A percentile compares a stretch with the other conserved stretches of the same genome.
Conservation (phyloP, 176 grass and related monocot species). For the Urochloa ruziziensis region DNA sequence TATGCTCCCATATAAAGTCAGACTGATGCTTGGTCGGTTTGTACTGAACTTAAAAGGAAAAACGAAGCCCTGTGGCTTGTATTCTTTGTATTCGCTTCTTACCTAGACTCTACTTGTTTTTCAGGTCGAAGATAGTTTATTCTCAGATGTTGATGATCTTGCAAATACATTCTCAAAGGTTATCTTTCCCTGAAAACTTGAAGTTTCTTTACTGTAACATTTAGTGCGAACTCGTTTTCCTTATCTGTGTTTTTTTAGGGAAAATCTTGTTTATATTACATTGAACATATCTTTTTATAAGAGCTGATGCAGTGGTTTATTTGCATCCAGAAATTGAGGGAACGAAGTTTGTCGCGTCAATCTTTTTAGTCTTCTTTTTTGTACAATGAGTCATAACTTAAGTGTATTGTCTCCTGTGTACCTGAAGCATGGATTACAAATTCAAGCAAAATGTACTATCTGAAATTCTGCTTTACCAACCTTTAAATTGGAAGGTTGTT, state of each 20-base stretch:
- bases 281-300: not conserved
- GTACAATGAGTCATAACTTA: not conserved
- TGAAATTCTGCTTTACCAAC: not conserved
- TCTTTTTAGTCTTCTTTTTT: not conserved
- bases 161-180: slow-evolving; percentile 42
- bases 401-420: not conserved
- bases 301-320: not conserved
- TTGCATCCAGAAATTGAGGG: not conserved
- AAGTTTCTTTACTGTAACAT: not conserved
- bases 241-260: not conserved
- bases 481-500: not conserved
- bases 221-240: not conserved
- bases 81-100: not conserved
- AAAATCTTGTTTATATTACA: not conserved
- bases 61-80: not conserved
- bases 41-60: not conserved
- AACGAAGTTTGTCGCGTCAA: not conserved
- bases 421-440: not conserved
- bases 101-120: not conserved
- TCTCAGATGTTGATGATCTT: slow-evolving; percentile 46
- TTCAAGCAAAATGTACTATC: not conserved
- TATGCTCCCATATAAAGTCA: not conserved
- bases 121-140: slow-evolving; percentile 35
- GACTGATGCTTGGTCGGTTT: not conserved
- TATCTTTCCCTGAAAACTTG: not conserved